Evolutionary conservation across 306 rosid species (phyloP), one percentile per base, ranked within the genome.

Genomic region (Luffa acutangula): DNA sequence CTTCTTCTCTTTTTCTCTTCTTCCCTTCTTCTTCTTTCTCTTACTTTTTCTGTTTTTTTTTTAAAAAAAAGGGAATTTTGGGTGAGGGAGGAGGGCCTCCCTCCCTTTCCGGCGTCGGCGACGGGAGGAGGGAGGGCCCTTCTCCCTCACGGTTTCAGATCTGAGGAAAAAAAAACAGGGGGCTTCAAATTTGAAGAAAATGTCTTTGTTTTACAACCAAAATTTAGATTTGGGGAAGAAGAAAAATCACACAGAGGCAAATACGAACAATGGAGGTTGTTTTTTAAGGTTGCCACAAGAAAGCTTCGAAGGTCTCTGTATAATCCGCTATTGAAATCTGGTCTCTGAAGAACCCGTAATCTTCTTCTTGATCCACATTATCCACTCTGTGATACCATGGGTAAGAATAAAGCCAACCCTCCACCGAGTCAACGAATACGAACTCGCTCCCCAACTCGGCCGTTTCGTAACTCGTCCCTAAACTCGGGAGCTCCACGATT

Each of bases 401-500:
- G 74, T 77, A 83, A 75, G 84, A 79, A 53, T 84, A 85, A 0
- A 74, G 81, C 87, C 89, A 87, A 25, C 83, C 88, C 6, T 89
- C 92, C 14, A 77, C 82, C 37, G 85, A 81, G 88, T 90, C 95
- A 0, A 77, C 71, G 5, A 84, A 91, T 43, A 91, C 88, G 37
- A 87, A 85, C 76, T 91, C 96, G 15, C 57, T 82, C 12, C 66
- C 69, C 57, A 81, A 78, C 78, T 90, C 89, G 15, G 86, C 76
- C 21, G 81, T 75, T 5, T 87, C 88, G 46, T 81, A 88, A 42
- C 86, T 84, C 11, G 87, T 78, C 0, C 87, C 96, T 0, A 91
- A 51, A 7, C 81, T 6, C 39, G 96, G 96, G 0, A 91, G 86
- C 83, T 91, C 90, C 77, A 95, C 93, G 51, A 95, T 95, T 87